Evolutionary conservation across 495 filamentous ascomycete species (phyloP).

Genomic region (Talaromyces liani): DNA sequence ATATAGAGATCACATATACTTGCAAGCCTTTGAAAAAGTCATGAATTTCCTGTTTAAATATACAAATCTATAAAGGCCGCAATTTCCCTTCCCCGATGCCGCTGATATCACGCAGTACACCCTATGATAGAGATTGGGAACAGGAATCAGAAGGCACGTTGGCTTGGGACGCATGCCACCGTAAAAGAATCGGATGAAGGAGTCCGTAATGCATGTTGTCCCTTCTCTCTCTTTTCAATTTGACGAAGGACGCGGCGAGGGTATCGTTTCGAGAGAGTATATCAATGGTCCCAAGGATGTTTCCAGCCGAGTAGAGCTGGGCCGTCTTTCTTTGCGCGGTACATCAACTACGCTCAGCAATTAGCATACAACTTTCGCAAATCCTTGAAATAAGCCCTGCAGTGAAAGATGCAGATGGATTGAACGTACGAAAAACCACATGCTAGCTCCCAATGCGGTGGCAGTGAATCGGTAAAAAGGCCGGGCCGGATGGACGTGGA

Average conservation of each 20-base stretch:
- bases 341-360: conserved; percentile 65
- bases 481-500: conserved; percentile 64
- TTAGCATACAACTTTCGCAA: not conserved
- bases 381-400: conserved; percentile 11
- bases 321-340: conserved; percentile 88
- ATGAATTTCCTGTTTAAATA: not conserved
- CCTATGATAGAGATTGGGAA: not conserved
- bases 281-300: conserved; percentile 98
- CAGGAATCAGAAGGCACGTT: not conserved
- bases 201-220: not conserved
- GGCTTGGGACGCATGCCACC: not conserved
- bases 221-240: too few relatives aligned
- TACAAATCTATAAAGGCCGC: not conserved
- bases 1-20: not conserved
- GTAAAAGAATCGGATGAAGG: not conserved
- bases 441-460: conserved; percentile 82
- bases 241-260: not conserved
- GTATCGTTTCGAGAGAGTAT: conserved; percentile 3
- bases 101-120: not conserved
- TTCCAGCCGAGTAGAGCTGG: conserved; percentile 86
- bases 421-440: conserved; percentile 94
- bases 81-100: not conserved
- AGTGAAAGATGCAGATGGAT: not conserved
- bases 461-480: conserved; percentile 77
- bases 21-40: not conserved